A percentile compares a stretch with the other conserved stretches of the same genome.
Evolutionary conservation across 2,329 filamentous ascomycete species (phyloP).

Genomic region (Blumeriella jaapii): DNA sequence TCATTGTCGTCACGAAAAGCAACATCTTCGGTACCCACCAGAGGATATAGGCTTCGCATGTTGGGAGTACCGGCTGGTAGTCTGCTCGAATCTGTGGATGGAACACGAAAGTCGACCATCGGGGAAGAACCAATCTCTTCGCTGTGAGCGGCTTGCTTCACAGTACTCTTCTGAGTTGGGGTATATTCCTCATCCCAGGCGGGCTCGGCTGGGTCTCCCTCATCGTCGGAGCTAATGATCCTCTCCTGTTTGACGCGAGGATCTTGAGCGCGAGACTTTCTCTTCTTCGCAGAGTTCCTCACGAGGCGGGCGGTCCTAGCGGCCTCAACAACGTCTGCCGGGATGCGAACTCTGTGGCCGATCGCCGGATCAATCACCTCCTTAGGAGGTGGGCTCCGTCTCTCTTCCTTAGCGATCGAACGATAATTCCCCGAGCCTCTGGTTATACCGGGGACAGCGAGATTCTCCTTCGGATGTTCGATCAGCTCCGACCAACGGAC

Average conservation of each 20-base stretch:
- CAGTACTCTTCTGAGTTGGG: too few relatives aligned
- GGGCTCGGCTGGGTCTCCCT: too few relatives aligned
- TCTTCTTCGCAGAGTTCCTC: neutral
- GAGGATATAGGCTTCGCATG: too few relatives aligned
- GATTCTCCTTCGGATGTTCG: slow-evolving; percentile 15
- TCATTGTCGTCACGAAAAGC: too few relatives aligned
- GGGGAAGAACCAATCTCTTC: too few relatives aligned
- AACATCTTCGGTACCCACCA: too few relatives aligned
- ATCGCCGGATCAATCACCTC: neutral
- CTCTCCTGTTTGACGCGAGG: neutral
- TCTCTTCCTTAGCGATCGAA: slow-evolving; percentile 1
- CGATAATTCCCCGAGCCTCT: slow-evolving; percentile 23
- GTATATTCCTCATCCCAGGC: too few relatives aligned
- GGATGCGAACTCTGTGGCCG: neutral
- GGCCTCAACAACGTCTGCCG: neutral
- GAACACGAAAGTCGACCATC: too few relatives aligned
- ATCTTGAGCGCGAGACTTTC: neutral
- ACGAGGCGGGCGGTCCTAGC: neutral
- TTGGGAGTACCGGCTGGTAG: too few relatives aligned
- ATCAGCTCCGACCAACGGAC: slow-evolving; percentile 18
- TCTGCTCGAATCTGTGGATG: too few relatives aligned
- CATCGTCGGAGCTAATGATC: slow-evolving; percentile 2
- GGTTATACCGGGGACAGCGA: slow-evolving; percentile 13
- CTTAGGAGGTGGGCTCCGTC: neutral
- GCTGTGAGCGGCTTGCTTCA: too few relatives aligned